These are phyloP conservation scores for Tilletia indica DNA, from an alignment of 1,284 basidiomycete genomes.

Conservation along the genomic window DNA sequence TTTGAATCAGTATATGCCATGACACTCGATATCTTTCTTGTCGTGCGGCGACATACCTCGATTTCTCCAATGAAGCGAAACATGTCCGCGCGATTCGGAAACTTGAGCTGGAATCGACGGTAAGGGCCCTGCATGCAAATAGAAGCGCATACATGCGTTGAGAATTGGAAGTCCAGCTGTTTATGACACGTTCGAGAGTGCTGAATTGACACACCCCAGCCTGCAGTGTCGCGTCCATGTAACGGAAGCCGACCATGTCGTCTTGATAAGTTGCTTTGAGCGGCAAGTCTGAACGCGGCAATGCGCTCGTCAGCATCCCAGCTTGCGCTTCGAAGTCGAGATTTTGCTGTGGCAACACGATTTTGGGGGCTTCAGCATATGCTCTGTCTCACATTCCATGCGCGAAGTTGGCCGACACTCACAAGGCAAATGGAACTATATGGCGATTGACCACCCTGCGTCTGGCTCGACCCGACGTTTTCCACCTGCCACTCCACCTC, in stretches of 20 bases:
- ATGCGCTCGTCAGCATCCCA: not conserved
- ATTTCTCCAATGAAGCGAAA: constrained; percentile 15
- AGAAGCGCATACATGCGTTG: not conserved
- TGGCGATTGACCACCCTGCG: constrained; percentile 4
- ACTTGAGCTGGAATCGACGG: constrained; percentile 16
- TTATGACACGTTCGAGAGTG: not conserved
- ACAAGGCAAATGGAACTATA: not conserved
- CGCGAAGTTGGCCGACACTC: not conserved
- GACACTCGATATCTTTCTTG: not conserved
- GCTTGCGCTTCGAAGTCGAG: constrained; percentile 16
- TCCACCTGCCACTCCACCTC: constrained; percentile 16
- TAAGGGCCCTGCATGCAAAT: not conserved
- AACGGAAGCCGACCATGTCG: constrained; percentile 17
- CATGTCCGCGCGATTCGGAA: constrained; percentile 9
- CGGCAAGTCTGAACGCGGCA: constrained; percentile 2
- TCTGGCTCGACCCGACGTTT: constrained; percentile 15
- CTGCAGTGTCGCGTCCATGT: not conserved
- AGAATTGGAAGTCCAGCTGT: not conserved
- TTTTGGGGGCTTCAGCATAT: not conserved
- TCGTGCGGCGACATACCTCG: not conserved
- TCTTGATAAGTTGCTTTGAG: constrained; percentile 9
- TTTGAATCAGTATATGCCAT: too few species aligned
- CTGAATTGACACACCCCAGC: not conserved
- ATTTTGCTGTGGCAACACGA: not conserved
- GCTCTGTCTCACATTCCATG: not conserved